A percentile compares a stretch with the other conserved stretches of the same genome.
Conservation (phyloP, 768 basidiomycete species). For the Trametes cubensis region DNA sequence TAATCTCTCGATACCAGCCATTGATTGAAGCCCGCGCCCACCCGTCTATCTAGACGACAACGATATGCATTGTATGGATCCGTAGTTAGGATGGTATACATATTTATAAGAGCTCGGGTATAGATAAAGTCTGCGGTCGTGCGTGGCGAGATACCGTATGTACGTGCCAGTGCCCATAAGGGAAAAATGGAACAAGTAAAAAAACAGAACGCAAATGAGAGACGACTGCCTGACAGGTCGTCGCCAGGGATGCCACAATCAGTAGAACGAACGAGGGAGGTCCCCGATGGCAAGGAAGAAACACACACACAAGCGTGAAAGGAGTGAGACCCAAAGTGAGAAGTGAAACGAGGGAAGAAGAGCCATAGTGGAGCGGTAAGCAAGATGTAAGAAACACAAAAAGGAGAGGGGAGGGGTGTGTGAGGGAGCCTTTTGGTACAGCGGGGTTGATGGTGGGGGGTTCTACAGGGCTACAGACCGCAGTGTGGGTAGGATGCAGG, state of each 20-base stretch:
- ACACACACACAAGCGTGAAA: background rate
- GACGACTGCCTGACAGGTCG: too few species aligned
- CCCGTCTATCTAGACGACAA: background rate
- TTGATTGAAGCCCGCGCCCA: background rate
- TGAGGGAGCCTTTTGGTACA: constrained; percentile 30
- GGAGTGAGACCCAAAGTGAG: constrained; percentile 2
- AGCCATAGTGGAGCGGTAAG: background rate
- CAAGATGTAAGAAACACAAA: constrained; percentile 16
- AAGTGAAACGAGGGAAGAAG: background rate
- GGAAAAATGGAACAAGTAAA: background rate
- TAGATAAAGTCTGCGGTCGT: constrained; percentile 20
- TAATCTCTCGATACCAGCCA: background rate
- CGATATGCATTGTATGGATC: constrained; percentile 10
- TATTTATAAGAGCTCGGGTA: constrained; percentile 24
- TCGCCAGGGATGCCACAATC: background rate
- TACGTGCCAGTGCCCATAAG: background rate
- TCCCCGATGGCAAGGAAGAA: constrained; percentile 3
- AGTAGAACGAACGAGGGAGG: constrained; percentile 12
- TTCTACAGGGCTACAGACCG: constrained; percentile 27
- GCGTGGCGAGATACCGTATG: constrained; percentile 2
- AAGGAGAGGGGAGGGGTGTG: constrained; percentile 23
- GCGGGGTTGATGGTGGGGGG: constrained; percentile 26
- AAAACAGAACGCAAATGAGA: too few species aligned
- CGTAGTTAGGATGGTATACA: constrained; percentile 25
- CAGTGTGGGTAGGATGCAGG: constrained; percentile 20